These are phyloP conservation scores for Cercospora sp. DNA, from an alignment of 2,329 filamentous ascomycete species.

Conservation along the genomic window DNA sequence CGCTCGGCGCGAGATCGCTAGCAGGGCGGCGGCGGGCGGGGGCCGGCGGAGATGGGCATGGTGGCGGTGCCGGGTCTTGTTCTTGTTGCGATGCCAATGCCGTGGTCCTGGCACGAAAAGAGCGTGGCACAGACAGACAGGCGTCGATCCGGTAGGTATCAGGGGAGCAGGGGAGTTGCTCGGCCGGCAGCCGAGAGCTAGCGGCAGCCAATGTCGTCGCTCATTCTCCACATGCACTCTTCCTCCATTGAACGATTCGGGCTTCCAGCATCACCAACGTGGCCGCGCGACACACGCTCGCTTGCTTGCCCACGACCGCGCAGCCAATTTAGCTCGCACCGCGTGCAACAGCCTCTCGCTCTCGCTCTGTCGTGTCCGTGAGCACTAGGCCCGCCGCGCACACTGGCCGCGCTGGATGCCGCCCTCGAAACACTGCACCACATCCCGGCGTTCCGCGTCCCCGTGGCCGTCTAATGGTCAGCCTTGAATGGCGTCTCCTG, in stretches of 20 bases:
- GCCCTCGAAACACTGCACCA: background rate
- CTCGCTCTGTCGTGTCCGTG: background rate
- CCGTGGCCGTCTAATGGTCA: conserved; percentile 11
- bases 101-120: background rate
- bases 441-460: conserved; percentile 1
- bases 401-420: background rate
- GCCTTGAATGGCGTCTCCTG: conserved; percentile 10
- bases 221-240: background rate
- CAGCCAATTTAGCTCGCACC: background rate
- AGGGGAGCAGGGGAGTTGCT: background rate
- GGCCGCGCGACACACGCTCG: conserved; percentile 1
- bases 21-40: background rate
- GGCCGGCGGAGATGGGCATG: background rate
- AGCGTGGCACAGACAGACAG: background rate
- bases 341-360: background rate
- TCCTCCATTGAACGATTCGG: background rate
- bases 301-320: background rate
- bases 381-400: background rate
- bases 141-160: background rate
- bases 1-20: background rate
- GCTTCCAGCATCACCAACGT: conserved; percentile 6
- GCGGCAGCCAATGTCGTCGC: background rate
- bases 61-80: background rate
- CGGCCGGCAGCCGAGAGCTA: background rate
- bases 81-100: background rate